Evolutionary conservation across 2,329 filamentous ascomycete species (phyloP).

Genomic region (Aspergillus spinulosporus): DNA sequence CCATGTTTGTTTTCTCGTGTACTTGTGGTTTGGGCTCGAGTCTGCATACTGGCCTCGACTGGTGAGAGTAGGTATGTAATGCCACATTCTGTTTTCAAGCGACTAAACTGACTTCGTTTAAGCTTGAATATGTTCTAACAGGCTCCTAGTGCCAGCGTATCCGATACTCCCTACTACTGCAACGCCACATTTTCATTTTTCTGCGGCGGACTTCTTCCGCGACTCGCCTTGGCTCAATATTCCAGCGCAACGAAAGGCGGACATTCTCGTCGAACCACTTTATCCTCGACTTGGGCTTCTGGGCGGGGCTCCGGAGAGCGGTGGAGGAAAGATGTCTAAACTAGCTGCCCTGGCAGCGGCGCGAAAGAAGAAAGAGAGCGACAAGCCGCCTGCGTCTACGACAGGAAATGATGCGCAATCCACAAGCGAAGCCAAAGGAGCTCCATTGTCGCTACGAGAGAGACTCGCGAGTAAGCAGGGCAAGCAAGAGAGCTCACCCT

Average conservation of each 20-base stretch:
- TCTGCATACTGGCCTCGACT: slow-evolving; percentile 3
- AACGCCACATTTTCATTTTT: slow-evolving; percentile 39
- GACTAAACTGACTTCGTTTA: slow-evolving; percentile 33
- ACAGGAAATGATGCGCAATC: slow-evolving; percentile 13
- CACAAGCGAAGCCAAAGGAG: slow-evolving; percentile 24
- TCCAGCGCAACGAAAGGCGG: slow-evolving; percentile 63
- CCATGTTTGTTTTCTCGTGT: slow-evolving; percentile 20
- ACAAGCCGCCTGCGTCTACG: slow-evolving; percentile 46
- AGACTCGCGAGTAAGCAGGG: slow-evolving; percentile 36
- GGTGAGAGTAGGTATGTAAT: slow-evolving; percentile 19
- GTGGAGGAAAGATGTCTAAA: slow-evolving; percentile 75
- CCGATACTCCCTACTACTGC: slow-evolving; percentile 25
- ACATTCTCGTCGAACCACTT: slow-evolving; percentile 62
- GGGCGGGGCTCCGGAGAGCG: slow-evolving; percentile 66
- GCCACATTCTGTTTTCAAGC: slow-evolving; percentile 18
- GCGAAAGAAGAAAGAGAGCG: slow-evolving; percentile 76
- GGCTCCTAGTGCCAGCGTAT: slow-evolving; percentile 34
- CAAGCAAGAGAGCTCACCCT: slow-evolving; percentile 28
- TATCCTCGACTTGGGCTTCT: slow-evolving; percentile 67
- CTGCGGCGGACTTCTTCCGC: slow-evolving; percentile 66
- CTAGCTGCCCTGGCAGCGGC: slow-evolving; percentile 85
- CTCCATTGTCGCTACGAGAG: slow-evolving; percentile 40
- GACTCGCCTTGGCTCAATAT: slow-evolving; percentile 84
- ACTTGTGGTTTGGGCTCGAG: slow-evolving; percentile 31
- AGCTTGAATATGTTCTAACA: slow-evolving; percentile 41